Evolutionary conservation across 2,329 filamentous ascomycete species (phyloP).

Genomic region (Neodidymelliopsis sp.): DNA sequence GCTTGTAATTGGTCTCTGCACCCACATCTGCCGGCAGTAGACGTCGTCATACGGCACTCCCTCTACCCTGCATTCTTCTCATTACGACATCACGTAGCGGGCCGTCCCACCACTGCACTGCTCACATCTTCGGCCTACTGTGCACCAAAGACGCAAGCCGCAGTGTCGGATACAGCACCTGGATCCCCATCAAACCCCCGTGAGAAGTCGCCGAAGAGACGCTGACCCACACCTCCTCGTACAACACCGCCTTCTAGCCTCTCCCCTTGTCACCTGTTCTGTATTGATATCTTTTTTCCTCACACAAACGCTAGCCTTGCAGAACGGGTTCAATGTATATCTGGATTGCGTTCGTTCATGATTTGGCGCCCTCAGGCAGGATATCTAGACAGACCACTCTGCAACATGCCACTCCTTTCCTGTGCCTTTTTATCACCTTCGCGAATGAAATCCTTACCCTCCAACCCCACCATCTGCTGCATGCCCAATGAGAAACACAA

Average conservation of each 20-base stretch:
- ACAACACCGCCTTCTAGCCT: too few species aligned
- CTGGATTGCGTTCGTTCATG: slow-evolving; percentile 1
- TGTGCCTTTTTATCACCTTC: slow-evolving; percentile 36
- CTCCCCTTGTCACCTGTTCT: too few species aligned
- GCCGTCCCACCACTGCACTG: slow-evolving; percentile 3
- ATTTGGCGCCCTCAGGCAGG: slow-evolving; percentile 20
- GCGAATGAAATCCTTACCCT: slow-evolving; percentile 32
- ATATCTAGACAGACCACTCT: slow-evolving; percentile 32
- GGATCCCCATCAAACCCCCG: too few species aligned
- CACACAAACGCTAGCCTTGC: not conserved
- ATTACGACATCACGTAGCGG: slow-evolving; percentile 4
- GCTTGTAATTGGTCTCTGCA: too few species aligned
- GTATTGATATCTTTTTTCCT: too few species aligned
- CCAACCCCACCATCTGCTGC: slow-evolving; percentile 30
- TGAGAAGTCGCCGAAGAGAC: too few species aligned
- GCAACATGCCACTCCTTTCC: slow-evolving; percentile 35
- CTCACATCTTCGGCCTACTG: not conserved
- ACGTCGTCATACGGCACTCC: slow-evolving; percentile 4
- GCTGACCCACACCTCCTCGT: too few species aligned
- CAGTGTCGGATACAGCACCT: not conserved
- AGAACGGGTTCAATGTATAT: not conserved
- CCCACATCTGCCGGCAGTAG: slow-evolving; percentile 1
- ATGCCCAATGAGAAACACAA: slow-evolving; percentile 27
- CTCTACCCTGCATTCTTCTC: not conserved
- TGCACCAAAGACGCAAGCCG: not conserved